Conservation (phyloP, 805 yeast genomes). For the Candida pseudofarinosa region DNA sequence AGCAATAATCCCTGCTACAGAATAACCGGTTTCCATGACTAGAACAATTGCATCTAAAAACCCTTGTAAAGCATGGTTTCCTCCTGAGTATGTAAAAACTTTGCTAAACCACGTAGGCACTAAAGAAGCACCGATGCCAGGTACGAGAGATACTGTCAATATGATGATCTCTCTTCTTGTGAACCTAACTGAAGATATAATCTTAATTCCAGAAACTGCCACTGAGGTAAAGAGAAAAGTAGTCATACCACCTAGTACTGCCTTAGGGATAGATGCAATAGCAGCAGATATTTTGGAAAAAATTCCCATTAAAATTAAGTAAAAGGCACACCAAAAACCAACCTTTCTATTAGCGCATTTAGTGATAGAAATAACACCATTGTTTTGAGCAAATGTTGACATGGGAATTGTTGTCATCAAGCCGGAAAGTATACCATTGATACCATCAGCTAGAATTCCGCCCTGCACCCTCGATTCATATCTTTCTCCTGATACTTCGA, state of each 20-base stretch:
- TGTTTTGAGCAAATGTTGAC: slow-evolving; percentile 92
- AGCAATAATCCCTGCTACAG: slow-evolving; percentile 63
- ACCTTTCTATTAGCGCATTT: slow-evolving; percentile 83
- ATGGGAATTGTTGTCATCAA: slow-evolving; percentile 82
- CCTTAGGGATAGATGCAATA: slow-evolving; percentile 54
- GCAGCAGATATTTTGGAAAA: slow-evolving; percentile 87
- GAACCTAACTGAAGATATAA: slow-evolving; percentile 57
- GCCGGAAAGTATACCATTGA: slow-evolving; percentile 73
- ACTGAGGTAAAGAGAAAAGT: slow-evolving; percentile 72
- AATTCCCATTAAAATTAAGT: slow-evolving; percentile 80
- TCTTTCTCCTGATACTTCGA: slow-evolving; percentile 74
- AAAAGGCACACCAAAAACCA: slow-evolving; percentile 79
- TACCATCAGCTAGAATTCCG: slow-evolving; percentile 85
- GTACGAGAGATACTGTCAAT: slow-evolving; percentile 58
- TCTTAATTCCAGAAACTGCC: slow-evolving; percentile 68
- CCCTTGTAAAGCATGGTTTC: slow-evolving; percentile 52
- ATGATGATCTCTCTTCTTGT: slow-evolving; percentile 73
- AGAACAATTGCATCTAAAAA: slow-evolving; percentile 64
- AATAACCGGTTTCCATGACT: slow-evolving; percentile 73
- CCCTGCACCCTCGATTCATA: slow-evolving; percentile 90
- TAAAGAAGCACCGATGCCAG: slow-evolving; percentile 65
- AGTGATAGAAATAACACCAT: slow-evolving; percentile 90
- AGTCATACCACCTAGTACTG: slow-evolving; percentile 79
- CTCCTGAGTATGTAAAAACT: slow-evolving; percentile 65
- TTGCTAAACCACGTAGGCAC: slow-evolving; percentile 61